Conservation (phyloP, 768 basidiomycete species). For the Antrodiella citrinella region DNA sequence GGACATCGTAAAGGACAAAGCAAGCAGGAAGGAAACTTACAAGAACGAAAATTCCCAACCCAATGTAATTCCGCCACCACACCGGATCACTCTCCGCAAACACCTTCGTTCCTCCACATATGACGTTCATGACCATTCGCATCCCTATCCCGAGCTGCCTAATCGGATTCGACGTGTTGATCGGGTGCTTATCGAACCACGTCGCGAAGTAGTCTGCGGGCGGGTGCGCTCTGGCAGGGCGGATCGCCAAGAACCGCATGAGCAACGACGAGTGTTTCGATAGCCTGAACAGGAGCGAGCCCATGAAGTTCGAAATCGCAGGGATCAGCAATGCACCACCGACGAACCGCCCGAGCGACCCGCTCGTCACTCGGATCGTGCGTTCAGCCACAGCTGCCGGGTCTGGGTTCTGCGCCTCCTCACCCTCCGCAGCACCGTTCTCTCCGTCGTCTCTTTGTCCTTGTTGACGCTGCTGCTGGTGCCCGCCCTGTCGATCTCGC, state of each 20-base stretch:
- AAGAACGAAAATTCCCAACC: constrained; percentile 59
- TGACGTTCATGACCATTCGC: constrained; percentile 34
- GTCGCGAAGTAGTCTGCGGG: background rate
- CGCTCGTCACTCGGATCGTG: constrained; percentile 47
- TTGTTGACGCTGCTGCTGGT: constrained; percentile 10
- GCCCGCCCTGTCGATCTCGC: constrained; percentile 12
- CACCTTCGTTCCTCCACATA: constrained; percentile 48
- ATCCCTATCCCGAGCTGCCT: constrained; percentile 22
- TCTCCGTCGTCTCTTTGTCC: constrained; percentile 3
- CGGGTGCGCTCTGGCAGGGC: constrained; percentile 5
- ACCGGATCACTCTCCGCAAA: constrained; percentile 68
- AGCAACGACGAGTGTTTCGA: constrained; percentile 36
- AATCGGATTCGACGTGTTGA: constrained; percentile 13
- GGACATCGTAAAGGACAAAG: background rate
- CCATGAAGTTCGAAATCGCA: constrained; percentile 59
- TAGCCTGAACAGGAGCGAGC: constrained; percentile 44
- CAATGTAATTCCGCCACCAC: constrained; percentile 71
- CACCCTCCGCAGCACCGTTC: constrained; percentile 8
- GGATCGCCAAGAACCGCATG: constrained; percentile 26
- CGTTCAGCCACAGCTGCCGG: constrained; percentile 46
- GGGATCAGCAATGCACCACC: constrained; percentile 67
- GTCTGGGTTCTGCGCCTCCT: constrained; percentile 17
- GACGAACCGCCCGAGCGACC: constrained; percentile 56
- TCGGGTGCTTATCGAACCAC: constrained; percentile 1
- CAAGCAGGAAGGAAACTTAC: constrained; percentile 29